Conservation (phyloP, 176 grass and related monocot species). For the Bolboschoenus planiculmis region DNA sequence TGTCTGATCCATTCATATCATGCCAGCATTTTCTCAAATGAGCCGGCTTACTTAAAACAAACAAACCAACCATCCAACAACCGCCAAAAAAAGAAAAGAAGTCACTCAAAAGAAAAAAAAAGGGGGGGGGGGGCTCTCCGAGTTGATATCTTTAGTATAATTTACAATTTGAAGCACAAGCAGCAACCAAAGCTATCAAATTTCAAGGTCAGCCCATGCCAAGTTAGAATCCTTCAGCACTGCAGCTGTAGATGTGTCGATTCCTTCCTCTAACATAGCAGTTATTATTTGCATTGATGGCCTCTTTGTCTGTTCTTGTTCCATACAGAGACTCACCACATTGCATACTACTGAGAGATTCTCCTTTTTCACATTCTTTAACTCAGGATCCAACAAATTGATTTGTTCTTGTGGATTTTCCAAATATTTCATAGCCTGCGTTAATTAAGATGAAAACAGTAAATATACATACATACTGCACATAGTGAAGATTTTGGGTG, state of each 20-base stretch:
- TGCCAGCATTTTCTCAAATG: slow-evolving; percentile 10
- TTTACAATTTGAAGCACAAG: slow-evolving; percentile 11
- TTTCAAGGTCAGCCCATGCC: slow-evolving; percentile 78
- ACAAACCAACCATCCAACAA: not conserved
- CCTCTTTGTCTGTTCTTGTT: slow-evolving; percentile 59
- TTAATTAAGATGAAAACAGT: not conserved
- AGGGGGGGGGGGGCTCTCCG: not conserved
- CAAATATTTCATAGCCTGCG: slow-evolving; percentile 68
- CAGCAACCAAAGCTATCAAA: slow-evolving; percentile 33
- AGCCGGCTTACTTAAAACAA: not conserved
- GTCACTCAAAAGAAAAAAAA: not conserved
- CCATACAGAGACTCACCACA: slow-evolving; percentile 77
- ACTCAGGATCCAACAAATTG: slow-evolving; percentile 51
- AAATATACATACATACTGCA: not conserved
- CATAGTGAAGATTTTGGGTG: not conserved
- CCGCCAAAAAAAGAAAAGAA: not conserved
- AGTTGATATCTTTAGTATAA: slow-evolving; percentile 6
- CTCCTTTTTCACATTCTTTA: slow-evolving; percentile 53
- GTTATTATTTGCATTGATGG: slow-evolving; percentile 76
- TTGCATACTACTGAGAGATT: slow-evolving; percentile 63
- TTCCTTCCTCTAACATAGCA: slow-evolving; percentile 69
- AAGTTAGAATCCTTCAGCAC: slow-evolving; percentile 51
- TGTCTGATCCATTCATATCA: not conserved
- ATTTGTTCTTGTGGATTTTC: slow-evolving; percentile 43
- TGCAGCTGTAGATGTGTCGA: slow-evolving; percentile 52